These are phyloP conservation scores for Raphanus sativus DNA, from an alignment of 345 rosid genomes.

Conservation along the genomic window DNA sequence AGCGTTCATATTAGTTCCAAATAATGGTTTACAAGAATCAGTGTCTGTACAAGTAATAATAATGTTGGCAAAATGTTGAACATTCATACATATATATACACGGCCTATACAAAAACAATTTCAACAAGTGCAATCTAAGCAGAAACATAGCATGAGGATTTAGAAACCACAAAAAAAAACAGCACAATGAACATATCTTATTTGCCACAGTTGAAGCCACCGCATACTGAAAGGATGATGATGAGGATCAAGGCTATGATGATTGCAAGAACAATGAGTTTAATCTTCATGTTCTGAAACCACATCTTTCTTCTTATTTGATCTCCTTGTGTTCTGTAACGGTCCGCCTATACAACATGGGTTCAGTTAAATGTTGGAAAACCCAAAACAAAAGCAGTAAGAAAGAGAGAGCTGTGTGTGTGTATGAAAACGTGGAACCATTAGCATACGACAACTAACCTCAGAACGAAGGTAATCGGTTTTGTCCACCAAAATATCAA, in stretches of 20 bases:
- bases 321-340: constrained; percentile 80
- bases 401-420: not conserved
- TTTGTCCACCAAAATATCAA: constrained; percentile 92
- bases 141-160: constrained; percentile 18
- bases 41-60: not conserved
- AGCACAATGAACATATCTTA: not conserved
- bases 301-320: constrained; percentile 92
- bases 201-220: constrained; percentile 69
- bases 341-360: constrained; percentile 83
- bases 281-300: constrained; percentile 94
- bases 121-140: constrained; percentile 31
- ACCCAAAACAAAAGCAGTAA: not conserved
- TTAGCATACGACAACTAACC: constrained; percentile 46
- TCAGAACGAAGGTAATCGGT: constrained; percentile 92
- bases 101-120: constrained; percentile 37
- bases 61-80: constrained; percentile 14
- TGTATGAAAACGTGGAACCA: constrained; percentile 8
- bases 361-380: not conserved
- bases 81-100: constrained; percentile 29
- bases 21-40: constrained; percentile 16
- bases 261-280: constrained; percentile 76
- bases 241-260: constrained; percentile 71
- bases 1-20: not conserved
- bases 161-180: not conserved
- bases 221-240: constrained; percentile 75